Evolutionary conservation across 805 yeast species (phyloP).

Genomic region (Scheffersomyces lignosus): DNA sequence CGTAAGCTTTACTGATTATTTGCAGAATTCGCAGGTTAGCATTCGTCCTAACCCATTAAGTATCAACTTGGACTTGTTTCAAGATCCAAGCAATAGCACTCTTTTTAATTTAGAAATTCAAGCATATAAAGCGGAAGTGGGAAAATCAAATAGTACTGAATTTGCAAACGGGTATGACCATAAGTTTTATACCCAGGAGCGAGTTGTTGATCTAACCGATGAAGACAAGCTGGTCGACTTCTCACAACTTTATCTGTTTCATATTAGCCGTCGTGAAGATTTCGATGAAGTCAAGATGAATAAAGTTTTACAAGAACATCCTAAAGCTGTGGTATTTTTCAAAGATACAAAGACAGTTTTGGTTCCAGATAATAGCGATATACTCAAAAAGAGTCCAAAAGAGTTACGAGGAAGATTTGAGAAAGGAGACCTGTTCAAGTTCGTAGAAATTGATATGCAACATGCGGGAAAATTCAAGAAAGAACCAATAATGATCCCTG

Average conservation of each 20-base stretch:
- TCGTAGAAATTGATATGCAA: slow-evolving; percentile 1
- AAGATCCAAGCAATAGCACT: not conserved
- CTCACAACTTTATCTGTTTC: not conserved
- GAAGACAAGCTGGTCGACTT: not conserved
- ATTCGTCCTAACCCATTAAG: no score
- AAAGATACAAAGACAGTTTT: slow-evolving; percentile 17
- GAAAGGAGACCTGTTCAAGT: slow-evolving; percentile 1
- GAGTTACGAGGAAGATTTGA: not conserved
- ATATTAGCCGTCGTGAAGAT: not conserved
- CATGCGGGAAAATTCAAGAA: not conserved
- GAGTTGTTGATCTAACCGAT: not conserved
- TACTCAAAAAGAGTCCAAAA: slow-evolving; percentile 1
- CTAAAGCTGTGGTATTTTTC: slow-evolving; percentile 12
- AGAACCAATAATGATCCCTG: slow-evolving; percentile 11
- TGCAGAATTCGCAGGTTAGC: no score
- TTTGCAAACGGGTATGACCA: no score
- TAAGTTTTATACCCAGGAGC: not conserved
- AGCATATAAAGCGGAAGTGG: not conserved
- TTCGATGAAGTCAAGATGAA: slow-evolving; percentile 10
- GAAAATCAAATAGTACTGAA: no score
- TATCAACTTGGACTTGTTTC: not conserved
- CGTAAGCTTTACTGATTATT: no score
- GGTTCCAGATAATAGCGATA: slow-evolving; percentile 11
- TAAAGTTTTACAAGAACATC: slow-evolving; percentile 10
- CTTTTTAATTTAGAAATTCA: not conserved